Conservation (phyloP, 305 asterid species). For the Solanum hybrid region DNA sequence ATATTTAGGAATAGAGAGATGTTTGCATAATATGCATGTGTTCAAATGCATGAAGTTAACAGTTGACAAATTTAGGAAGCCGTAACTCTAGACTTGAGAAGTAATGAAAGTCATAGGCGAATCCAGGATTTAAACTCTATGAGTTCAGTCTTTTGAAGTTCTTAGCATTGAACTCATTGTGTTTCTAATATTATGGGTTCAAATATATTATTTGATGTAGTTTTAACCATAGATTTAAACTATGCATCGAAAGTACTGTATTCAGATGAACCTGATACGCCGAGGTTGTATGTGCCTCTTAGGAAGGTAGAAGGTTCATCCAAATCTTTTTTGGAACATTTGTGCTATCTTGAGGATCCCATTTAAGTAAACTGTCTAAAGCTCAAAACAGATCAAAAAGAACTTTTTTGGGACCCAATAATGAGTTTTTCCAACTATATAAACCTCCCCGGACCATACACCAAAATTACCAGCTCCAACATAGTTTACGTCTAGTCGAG, state of each 20-base stretch:
- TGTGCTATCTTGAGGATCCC: background rate
- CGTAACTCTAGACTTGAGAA: background rate
- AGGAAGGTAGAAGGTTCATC: background rate
- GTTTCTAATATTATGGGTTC: background rate
- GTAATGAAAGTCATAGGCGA: background rate
- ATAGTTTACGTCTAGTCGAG: background rate
- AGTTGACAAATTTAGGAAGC: background rate
- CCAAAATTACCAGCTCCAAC: slow-evolving; percentile 14
- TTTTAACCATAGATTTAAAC: background rate
- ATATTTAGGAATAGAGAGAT: background rate
- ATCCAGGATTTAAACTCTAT: background rate
- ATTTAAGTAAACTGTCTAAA: background rate
- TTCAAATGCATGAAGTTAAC: background rate
- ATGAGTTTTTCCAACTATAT: slow-evolving; percentile 18
- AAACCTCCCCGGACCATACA: slow-evolving; percentile 16
- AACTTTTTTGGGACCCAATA: slow-evolving; percentile 25
- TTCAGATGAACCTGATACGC: background rate
- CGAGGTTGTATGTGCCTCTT: background rate
- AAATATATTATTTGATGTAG: background rate
- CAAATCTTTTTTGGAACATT: background rate
- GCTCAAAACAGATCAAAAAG: background rate
- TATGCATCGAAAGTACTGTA: background rate
- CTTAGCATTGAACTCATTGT: background rate
- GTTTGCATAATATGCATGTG: background rate
- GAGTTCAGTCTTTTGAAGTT: background rate